A percentile compares a stretch with the other conserved stretches of the same genome.
Conservation (phyloP, 495 filamentous ascomycete species). For the Parathielavia appendiculata region DNA sequence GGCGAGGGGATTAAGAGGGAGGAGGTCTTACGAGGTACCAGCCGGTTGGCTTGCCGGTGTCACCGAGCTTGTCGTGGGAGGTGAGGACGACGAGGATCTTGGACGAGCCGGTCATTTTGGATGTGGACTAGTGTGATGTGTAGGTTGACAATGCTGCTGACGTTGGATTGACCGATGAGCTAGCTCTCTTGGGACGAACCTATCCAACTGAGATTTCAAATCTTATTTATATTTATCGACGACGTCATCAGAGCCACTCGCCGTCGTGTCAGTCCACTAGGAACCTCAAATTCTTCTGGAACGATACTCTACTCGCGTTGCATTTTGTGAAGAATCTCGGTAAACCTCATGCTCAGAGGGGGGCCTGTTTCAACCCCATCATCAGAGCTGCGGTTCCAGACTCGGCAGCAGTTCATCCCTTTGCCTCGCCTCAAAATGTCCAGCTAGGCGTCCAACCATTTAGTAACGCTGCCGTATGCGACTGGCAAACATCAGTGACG, state of each 20-base stretch:
- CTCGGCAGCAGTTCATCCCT: not conserved
- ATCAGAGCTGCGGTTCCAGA: not conserved
- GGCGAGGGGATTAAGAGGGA: not conserved
- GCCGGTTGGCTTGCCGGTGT: slow-evolving; percentile 53
- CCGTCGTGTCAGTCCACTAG: too few species aligned
- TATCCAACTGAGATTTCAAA: too few species aligned
- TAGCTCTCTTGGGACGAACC: not conserved
- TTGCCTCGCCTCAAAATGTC: not conserved
- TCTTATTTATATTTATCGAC: not conserved
- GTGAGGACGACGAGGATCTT: slow-evolving; percentile 67
- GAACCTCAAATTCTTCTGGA: not conserved
- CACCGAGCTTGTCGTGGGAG: slow-evolving; percentile 51
- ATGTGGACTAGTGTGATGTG: not conserved
- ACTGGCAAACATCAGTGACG: too few species aligned
- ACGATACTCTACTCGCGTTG: too few species aligned
- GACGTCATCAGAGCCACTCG: too few species aligned
- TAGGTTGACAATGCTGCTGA: too few species aligned
- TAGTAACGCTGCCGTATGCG: too few species aligned
- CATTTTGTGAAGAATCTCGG: too few species aligned
- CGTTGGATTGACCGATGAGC: not conserved
- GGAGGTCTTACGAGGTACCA: slow-evolving; percentile 55
- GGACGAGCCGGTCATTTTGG: slow-evolving; percentile 23
- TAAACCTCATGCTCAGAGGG: too few species aligned
- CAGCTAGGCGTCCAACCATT: not conserved
- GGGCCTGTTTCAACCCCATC: not conserved